Evolutionary conservation across 2,329 filamentous ascomycete genomes (phyloP), one percentile per base, ranked within the genome.

Genomic region (Nothophaeocryptopus gaeumannii): DNA sequence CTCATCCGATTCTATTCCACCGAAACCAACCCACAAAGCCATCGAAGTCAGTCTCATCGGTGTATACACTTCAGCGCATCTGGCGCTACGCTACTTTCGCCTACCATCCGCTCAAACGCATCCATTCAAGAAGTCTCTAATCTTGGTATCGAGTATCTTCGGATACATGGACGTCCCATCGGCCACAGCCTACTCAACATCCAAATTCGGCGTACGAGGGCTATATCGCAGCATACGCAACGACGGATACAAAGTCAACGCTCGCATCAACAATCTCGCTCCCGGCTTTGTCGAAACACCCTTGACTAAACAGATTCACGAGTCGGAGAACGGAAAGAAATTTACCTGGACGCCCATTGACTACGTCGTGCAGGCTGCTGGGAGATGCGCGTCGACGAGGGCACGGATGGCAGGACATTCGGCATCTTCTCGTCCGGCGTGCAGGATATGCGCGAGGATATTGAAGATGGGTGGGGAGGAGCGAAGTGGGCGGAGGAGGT

Each of bases 111-210:
- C 65, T 0, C 65, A 70, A 0, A 61, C 70, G 5, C 74, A 78
- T 49, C 68, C 75, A 1, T 75, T 74, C 49, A 71, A 48, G 33
- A 55, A 55, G 26, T 49, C 48, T 11, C 41, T 79, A 33, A 74
- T 79, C 41, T 71, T 79, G 16, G 76, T 72, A 0, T 73, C 73
- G 4, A 75, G 72, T 47, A 70, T 79, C 60, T 74, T 74, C 0
- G 72, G 70, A 0, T 79, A 70, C 59, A 70, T 76, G 40, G 77
- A 78, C 51, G 70, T 69, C 8, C 71, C 71, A 69, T 71, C 61
- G 47, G 63, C 75, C 50, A 75, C 71, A 26, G 59, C 58, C 39
- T 63, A 58, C 51, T 55, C 54, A 37, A 47, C 57, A 61, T 11
- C 66, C 66, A 34, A 75, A 55, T 75, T 71, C 46, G 75, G 67